Percentiles rank a stretch among this genome's conserved stretches.
Evolutionary conservation across 2,329 filamentous ascomycete genomes (phyloP).

Genomic region (Alternaria postmessia): DNA sequence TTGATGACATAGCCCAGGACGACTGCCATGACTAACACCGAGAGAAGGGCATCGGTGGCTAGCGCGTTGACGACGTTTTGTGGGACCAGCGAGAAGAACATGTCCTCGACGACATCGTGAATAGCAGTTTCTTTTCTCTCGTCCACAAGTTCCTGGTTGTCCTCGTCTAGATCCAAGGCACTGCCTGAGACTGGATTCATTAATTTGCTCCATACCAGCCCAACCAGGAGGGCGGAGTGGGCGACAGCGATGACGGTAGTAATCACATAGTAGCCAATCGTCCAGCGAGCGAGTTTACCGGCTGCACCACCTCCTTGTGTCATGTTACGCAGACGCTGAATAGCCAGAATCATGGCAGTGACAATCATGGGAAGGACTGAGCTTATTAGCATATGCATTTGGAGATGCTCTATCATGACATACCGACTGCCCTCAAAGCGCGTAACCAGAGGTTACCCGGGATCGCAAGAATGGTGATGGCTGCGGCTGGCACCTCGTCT

Average conservation of each 20-base stretch:
- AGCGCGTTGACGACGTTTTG: conserved; percentile 59
- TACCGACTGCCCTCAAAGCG: conserved; percentile 59
- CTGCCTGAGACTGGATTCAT: conserved; percentile 52
- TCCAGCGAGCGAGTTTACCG: conserved; percentile 57
- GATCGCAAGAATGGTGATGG: conserved; percentile 56
- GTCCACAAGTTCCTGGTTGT: conserved; percentile 45
- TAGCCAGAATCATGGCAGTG: conserved; percentile 61
- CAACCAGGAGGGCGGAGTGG: conserved; percentile 57
- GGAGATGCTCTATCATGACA: conserved; percentile 20
- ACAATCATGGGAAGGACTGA: conserved; percentile 62
- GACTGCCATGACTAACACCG: conserved; percentile 58
- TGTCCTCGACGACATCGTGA: conserved; percentile 57
- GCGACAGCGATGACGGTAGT: conserved; percentile 62
- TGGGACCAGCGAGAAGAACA: conserved; percentile 61
- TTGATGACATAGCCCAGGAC: conserved; percentile 60
- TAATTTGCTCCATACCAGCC: conserved; percentile 59
- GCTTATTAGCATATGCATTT: neutral
- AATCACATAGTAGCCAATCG: conserved; percentile 59
- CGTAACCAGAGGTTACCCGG: conserved; percentile 62
- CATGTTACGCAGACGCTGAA: conserved; percentile 60
- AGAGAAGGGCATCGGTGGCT: conserved; percentile 57
- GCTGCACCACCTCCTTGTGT: conserved; percentile 51
- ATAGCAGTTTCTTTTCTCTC: conserved; percentile 48
- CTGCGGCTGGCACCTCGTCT: conserved; percentile 55
- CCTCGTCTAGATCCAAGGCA: conserved; percentile 42